Conservation (phyloP, 2,329 filamentous ascomycete genomes). For the Fusarium sulawesiense region DNA sequence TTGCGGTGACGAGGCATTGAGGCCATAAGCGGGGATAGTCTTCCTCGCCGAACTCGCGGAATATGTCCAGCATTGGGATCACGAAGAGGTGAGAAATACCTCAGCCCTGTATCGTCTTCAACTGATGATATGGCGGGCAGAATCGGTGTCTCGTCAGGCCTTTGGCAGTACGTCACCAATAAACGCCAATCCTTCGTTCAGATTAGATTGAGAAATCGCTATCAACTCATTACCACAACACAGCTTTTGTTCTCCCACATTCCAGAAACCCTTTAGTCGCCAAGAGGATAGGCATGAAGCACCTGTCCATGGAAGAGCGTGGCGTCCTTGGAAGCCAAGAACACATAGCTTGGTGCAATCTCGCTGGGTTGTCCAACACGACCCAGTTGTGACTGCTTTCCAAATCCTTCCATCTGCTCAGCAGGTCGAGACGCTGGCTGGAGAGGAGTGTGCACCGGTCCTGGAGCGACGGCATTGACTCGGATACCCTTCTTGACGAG, state of each 20-base stretch:
- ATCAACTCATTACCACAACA: not conserved
- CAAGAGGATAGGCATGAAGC: constrained; percentile 55
- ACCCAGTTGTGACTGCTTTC: constrained; percentile 52
- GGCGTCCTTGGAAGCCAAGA: constrained; percentile 55
- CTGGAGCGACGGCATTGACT: constrained; percentile 61
- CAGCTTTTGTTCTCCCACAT: not conserved
- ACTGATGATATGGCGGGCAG: not conserved
- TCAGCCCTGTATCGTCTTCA: not conserved
- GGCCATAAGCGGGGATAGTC: not conserved
- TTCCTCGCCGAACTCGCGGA: not conserved
- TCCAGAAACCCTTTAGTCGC: constrained; percentile 44
- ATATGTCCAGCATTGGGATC: not conserved
- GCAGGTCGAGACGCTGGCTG: constrained; percentile 57
- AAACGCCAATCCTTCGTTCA: too few species aligned
- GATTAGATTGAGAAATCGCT: not conserved
- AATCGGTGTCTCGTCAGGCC: not conserved
- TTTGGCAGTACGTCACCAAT: not conserved
- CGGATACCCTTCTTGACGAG: constrained; percentile 67
- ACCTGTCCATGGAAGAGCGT: constrained; percentile 55
- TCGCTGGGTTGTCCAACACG: constrained; percentile 58
- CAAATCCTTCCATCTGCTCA: constrained; percentile 59
- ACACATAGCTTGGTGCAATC: constrained; percentile 56
- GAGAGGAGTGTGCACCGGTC: constrained; percentile 58
- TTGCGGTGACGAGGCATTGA: not conserved
- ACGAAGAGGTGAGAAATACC: not conserved